Base-by-base conservation (phyloP, 495 filamentous ascomycete genomes). In the Penicillium subrubescens region DNA sequence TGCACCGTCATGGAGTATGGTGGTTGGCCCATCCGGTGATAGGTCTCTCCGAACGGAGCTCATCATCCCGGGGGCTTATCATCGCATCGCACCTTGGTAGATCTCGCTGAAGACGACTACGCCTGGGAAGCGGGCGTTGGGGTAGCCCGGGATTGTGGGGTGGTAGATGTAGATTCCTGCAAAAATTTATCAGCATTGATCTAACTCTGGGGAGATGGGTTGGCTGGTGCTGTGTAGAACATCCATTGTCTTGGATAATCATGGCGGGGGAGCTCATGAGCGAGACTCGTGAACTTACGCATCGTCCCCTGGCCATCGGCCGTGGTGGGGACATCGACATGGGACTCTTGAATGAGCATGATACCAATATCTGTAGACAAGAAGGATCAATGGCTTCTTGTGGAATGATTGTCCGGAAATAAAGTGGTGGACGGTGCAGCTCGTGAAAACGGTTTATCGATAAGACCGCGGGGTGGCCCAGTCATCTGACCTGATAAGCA, bases 71-170 rank as follows among this genome's bases (percentile, higher is more conserved):
- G 15, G 31, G 29, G 39, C 17, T 14, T 29, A 17, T 57, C 69
- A 33, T 33, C 31, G 11, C 33, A 17, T 57, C 69, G 25, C 76
- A 93, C 93, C 93, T 88, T 97, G 94, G 71, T 97, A 97, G 67
- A 97, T 97, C 79, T 97, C 94, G 73, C 90, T 93, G 76, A 97
- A 98, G 46, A 97, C 79, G 8, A 92, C 91, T 1, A 98, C 91
- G 27, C 92, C 94, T 0, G 94, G 94, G 73, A 97, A 98, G 54
- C 89, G 87, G 67, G 94, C 94, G 53, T 94, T 86, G 17, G 94
- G 92, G 71, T 95, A 95, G 57, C 88, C 87, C 0, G 92, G 87
- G 66, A 98, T 89, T 48, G 84, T 84, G 4, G 94, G 94, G 71
- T 97, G 92, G 77, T 92, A 97, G 71, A 96, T 71, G 77, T 94